Evolutionary conservation across 345 rosid genomes (phyloP), one percentile per base, ranked within the genome.

Genomic region (Salix dunnii): DNA sequence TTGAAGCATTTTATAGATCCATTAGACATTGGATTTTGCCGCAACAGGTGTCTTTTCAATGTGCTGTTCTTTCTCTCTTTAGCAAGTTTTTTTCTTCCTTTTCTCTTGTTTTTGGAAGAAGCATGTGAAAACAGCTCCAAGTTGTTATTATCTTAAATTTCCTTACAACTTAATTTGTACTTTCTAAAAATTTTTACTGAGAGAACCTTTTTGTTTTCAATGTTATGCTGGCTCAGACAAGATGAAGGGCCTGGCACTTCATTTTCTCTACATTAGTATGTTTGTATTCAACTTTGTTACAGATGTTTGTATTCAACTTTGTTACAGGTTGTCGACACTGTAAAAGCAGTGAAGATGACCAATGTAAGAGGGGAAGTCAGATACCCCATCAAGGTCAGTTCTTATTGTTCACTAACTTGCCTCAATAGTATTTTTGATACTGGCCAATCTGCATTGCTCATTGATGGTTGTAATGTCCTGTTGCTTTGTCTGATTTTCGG

Each of bases 341-440:
- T 96, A 21, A 91, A 77, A 75, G 78, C 94, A 36, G 95, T 92
- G 28, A 94, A 91, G 89, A 94, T 92, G 94, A 96, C 96, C 67
- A 96, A 92, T 80, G 90, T 76, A 77, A 86, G 97, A 5, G 97
- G 97, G 27, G 99, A 96, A 87, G 78, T 92, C 25, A 96, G 74
- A 79, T 96, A 96, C 74, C 98, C 99, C 36, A 92, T 96, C 87
- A 96, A 94, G 97, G 98, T 96, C 73, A 76, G 80, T 74, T 76
- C 23, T 9, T 21, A 16, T 21, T 69, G 11, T 74, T 40, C 8
- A 46, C 60, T 73, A 13, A 40, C 4, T 33, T 60, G 51, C 8
- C 6, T 11, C 10, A 40, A 40, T 9, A 40, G 43, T 40, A 40
- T 40, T 40, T 13, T 40, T 40, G 27, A 21, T 55, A 21, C 49